phyloP scores from a whole-genome alignment of 2,329 filamentous ascomycete species.

The Colletotrichum gigasporum region DNA sequence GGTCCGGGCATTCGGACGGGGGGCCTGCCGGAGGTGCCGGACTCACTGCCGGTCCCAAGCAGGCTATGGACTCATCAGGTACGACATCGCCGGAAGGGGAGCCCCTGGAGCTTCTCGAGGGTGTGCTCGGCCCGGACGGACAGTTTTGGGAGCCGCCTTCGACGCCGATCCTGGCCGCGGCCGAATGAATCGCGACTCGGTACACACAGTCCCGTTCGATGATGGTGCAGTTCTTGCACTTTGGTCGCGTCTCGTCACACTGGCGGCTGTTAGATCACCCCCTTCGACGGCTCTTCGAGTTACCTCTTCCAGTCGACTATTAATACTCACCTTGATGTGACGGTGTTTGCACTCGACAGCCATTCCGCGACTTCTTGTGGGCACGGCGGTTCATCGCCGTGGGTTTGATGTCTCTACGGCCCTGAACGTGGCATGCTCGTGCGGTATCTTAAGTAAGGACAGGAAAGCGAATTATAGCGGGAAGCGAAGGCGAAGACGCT shows the following conservation, averaged over 20 bases:
- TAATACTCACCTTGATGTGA: slow-evolving; percentile 41
- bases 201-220: slow-evolving; percentile 40
- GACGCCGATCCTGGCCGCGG: background rate
- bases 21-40: background rate
- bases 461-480: background rate
- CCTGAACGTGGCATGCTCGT: no score
- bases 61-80: no score
- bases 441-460: no score
- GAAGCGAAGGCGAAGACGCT: no score
- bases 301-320: no score
- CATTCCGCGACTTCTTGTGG: slow-evolving; percentile 44
- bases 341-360: slow-evolving; percentile 44
- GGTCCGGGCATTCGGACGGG: background rate
- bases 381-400: background rate
- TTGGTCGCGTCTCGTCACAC: slow-evolving; percentile 42
- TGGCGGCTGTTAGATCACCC: slow-evolving; percentile 12
- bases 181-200: slow-evolving; percentile 11
- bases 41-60: background rate
- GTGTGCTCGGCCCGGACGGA: background rate
- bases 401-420: no score
- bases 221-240: slow-evolving; percentile 39
- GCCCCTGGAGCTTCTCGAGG: background rate
- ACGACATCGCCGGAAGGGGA: background rate
- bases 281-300: no score
- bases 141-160: background rate